Evolutionary conservation across 768 basidiomycete genomes (phyloP).

Genomic region (Lactarius akahatsu): DNA sequence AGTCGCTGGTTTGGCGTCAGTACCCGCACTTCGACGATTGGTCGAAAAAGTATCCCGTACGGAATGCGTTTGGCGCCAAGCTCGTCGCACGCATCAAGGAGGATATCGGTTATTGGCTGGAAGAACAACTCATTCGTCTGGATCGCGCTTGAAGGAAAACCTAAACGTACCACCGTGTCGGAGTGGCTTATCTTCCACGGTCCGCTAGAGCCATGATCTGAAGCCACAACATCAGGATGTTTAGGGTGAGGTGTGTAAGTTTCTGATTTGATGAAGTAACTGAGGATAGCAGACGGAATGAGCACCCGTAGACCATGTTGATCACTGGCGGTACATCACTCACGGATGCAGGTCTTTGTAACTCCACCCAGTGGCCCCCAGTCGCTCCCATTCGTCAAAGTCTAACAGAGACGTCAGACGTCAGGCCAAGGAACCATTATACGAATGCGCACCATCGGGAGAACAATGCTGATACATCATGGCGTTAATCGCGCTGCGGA

Average conservation of each 20-base stretch:
- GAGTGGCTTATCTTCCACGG: constrained; percentile 20
- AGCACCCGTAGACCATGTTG: background rate
- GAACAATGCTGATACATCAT: constrained; percentile 28
- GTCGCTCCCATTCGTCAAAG: constrained; percentile 30
- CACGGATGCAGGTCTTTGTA: constrained; percentile 30
- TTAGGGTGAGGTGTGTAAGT: constrained; percentile 16
- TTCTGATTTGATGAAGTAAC: constrained; percentile 29
- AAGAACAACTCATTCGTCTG: background rate
- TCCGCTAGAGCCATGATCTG: constrained; percentile 22
- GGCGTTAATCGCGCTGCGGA: constrained; percentile 23
- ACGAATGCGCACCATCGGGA: constrained; percentile 13
- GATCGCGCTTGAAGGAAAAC: background rate
- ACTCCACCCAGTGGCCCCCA: constrained; percentile 31
- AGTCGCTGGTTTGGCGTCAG: constrained; percentile 15
- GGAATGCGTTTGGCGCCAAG: constrained; percentile 21
- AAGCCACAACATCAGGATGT: constrained; percentile 12
- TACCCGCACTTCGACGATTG: background rate
- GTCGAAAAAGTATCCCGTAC: constrained; percentile 3
- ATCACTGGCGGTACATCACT: constrained; percentile 1
- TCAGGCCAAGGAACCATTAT: background rate
- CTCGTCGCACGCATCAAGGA: constrained; percentile 23
- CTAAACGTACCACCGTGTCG: constrained; percentile 1
- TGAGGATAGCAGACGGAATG: background rate
- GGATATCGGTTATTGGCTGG: constrained; percentile 22
- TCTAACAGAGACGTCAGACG: constrained; percentile 14